A percentile compares a stretch with the other conserved stretches of the same genome.
These are phyloP conservation scores for Nigrospora osmanthi DNA, from an alignment of 2,329 filamentous ascomycete genomes.

Conservation along the genomic window DNA sequence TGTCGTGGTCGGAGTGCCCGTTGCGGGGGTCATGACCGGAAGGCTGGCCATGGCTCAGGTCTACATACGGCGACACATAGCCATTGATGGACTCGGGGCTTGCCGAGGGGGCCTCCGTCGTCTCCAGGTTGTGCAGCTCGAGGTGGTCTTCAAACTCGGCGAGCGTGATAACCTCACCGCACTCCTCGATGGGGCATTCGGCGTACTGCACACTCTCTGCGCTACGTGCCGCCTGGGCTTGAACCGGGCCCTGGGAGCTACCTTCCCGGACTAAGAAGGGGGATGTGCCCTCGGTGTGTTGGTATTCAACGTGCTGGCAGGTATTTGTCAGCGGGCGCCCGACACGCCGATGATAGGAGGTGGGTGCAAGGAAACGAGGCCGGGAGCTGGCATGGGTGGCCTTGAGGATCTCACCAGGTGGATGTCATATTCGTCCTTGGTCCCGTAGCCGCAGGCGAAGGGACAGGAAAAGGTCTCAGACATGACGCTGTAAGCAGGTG, in stretches of 20 bases:
- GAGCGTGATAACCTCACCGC: slow-evolving; percentile 47
- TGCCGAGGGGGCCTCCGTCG: slow-evolving; percentile 26
- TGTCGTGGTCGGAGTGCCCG: not conserved
- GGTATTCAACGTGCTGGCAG: slow-evolving; percentile 21
- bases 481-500: not conserved
- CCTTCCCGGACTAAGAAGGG: slow-evolving; percentile 12
- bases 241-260: not conserved
- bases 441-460: slow-evolving; percentile 26
- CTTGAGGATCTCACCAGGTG: slow-evolving; percentile 21
- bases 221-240: slow-evolving; percentile 4
- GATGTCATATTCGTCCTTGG: slow-evolving; percentile 25
- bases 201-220: slow-evolving; percentile 32
- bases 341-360: no score
- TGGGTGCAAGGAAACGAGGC: no score
- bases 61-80: no score
- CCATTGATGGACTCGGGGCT: no score
- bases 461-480: slow-evolving; percentile 21
- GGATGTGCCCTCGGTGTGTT: slow-evolving; percentile 16
- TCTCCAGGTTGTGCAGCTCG: slow-evolving; percentile 49
- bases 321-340: not conserved
- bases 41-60: no score
- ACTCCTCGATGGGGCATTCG: slow-evolving; percentile 47
- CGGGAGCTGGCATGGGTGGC: no score
- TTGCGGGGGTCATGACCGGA: not conserved
- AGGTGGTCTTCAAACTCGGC: slow-evolving; percentile 50